Percentiles rank a stretch among this genome's conserved stretches.
These are phyloP conservation scores for Dendrocalamus latiflorus DNA, from an alignment of 202 grass and related monocot genomes.

Conservation along the genomic window DNA sequence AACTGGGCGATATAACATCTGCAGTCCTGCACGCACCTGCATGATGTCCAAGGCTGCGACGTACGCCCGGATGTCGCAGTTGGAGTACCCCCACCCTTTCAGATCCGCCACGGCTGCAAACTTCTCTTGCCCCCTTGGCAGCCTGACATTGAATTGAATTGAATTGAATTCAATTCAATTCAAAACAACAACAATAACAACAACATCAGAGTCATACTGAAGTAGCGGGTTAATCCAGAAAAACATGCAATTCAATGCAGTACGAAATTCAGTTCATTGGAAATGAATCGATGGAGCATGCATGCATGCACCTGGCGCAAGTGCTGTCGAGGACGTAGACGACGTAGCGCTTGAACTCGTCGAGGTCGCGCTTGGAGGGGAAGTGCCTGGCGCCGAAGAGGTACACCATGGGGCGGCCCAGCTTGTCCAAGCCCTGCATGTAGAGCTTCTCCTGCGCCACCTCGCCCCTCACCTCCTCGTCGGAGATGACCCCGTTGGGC, in stretches of 20 bases:
- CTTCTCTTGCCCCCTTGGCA: constrained; percentile 50
- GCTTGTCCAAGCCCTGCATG: constrained; percentile 57
- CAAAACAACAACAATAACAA: background rate
- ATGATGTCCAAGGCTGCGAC: constrained; percentile 70
- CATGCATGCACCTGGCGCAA: constrained; percentile 27
- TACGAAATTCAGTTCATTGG: background rate
- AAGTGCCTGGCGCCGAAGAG: constrained; percentile 44
- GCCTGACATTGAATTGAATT: constrained; percentile 13
- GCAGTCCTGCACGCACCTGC: background rate
- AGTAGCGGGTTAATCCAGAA: background rate
- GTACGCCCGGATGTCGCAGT: constrained; percentile 68
- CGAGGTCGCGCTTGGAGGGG: constrained; percentile 36
- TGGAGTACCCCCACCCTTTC: constrained; percentile 63
- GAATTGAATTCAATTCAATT: background rate
- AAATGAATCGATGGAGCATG: background rate
- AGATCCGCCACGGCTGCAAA: constrained; percentile 65
- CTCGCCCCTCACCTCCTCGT: constrained; percentile 47
- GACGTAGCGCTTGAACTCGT: constrained; percentile 57
- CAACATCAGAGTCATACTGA: background rate
- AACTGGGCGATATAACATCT: too few relatives aligned
- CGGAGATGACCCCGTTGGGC: constrained; percentile 45
- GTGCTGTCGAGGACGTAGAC: constrained; percentile 49
- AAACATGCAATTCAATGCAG: background rate
- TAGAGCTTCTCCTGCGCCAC: constrained; percentile 45
- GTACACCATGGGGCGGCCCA: constrained; percentile 39